A percentile compares a stretch with the other conserved stretches of the same genome.
These are phyloP conservation scores for Glomus cerebriforme DNA, from an alignment of 192 early-diverging fungal genomes.

Conservation along the genomic window DNA sequence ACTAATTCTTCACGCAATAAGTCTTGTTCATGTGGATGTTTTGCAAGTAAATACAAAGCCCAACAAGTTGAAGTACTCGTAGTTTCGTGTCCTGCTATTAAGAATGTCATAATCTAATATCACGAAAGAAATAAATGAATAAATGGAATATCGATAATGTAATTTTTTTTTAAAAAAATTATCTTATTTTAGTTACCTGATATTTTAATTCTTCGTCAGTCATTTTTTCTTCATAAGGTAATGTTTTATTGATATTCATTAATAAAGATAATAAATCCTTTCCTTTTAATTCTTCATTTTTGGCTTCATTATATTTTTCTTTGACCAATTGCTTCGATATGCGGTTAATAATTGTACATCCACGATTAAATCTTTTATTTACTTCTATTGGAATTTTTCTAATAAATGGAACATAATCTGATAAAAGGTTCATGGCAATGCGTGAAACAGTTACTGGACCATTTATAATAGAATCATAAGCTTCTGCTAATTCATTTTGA, in stretches of 20 bases:
- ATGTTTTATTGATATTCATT: constrained; percentile 46
- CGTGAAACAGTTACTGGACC: not conserved
- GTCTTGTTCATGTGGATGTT: constrained; percentile 46
- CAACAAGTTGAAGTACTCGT: constrained; percentile 51
- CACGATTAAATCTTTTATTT: not conserved
- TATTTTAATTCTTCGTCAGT: constrained; percentile 49
- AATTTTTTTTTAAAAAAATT: not conserved
- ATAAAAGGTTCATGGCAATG: constrained; percentile 36
- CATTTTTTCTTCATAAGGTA: constrained; percentile 41
- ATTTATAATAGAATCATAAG: constrained; percentile 43
- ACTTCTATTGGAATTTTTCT: constrained; percentile 32
- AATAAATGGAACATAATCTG: constrained; percentile 25
- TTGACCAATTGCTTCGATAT: constrained; percentile 43
- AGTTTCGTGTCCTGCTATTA: constrained; percentile 59
- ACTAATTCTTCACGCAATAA: constrained; percentile 50
- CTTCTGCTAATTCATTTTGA: constrained; percentile 42
- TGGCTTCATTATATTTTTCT: constrained; percentile 37
- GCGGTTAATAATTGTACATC: constrained; percentile 36
- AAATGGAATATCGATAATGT: too few relatives aligned
- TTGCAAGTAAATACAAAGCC: constrained; percentile 54
- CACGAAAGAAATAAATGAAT: not conserved
- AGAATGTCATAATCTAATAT: constrained; percentile 1
- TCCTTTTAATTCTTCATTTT: constrained; percentile 9
- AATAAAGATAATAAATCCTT: constrained; percentile 52
- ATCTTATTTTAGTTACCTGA: constrained; percentile 30